Evolutionary conservation across 2,329 filamentous ascomycete genomes (phyloP), one percentile per base, ranked within the genome.

Genomic region (Arthroderma sp.): DNA sequence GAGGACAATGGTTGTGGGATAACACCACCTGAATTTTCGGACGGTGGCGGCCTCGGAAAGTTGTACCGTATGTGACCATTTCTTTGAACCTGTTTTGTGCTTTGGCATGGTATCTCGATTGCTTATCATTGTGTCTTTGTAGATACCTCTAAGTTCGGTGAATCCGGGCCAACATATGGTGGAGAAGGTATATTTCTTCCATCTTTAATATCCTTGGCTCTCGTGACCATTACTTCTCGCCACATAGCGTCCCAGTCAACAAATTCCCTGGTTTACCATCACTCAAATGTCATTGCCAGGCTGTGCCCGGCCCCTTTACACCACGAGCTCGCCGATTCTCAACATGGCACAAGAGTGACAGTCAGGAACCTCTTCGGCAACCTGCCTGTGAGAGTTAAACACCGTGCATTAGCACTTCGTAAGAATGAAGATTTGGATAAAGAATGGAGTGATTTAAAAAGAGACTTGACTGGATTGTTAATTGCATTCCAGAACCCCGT

Each of bases 1-100:
- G 83, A 94, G 56, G 91, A 98, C 59, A 75, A 96, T 63, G 91
- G 91, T 1, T 46, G 68, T 10, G 91, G 91, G 0, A 93, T 98
- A 38, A 59, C 69, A 1, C 76, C 83, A 1, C 56, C 61, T 1
- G 88, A 95, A 53, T 95, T 96, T 54, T 57, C 58, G n/a, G 68
- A 75, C 2, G 60, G 65, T 38, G 86, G 86, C 4, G 82, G 83
- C 0, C 68, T 95, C 11, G 83, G 78, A 27, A 85, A 80, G 62
- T 66, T 77, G 42, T 76, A 91, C 58, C 77, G 85, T 89, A 66
- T 55, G 77, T 66, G 33, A n/a, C 11, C 29, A 28, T 33, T 29
- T 27, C 29, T 22, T 11, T 8, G 4, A 7, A 30, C 32, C n/a
- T 10, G 29, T 22, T 31, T 6, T 33, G 5, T 41, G 31, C 2